Base-by-base conservation (phyloP, 2,329 filamentous ascomycete genomes). In the Huntiella moniliformis region DNA sequence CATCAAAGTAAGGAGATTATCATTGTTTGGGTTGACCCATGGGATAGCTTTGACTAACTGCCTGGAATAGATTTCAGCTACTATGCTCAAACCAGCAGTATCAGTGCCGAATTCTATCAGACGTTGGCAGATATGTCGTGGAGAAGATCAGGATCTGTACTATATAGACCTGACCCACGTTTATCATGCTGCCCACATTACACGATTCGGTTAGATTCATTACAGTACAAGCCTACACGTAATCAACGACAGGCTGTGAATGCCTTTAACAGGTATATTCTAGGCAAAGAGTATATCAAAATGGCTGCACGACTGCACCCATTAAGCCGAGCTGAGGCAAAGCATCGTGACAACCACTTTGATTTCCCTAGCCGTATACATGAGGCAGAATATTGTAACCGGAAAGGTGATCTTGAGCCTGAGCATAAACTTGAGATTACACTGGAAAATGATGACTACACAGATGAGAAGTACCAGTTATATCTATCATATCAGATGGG, bases 121-220 rank as follows among this genome's bases (percentile, higher is more conserved):
- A 63, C 58, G 38, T 66, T 91, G 34, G 63, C 88, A 38, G 74
- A 86, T 59, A 73, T 80, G 52, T 82, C 78, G 51, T 91, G 82
- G 82, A 78, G 83, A 59, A 71, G 82, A 51, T 86, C 77, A 34
- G 77, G 73, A 12, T 74, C 64, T 22, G 65, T 85, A 6, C 65
- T 91, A 42, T 91, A 91, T 61, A 76, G 83, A 50, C 82, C 83
- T 11, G 80, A 91, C 59, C 77, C 84, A 55, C 71, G 71, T 49
- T 69, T 77, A 47, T 82, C 85, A 51, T 98, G 91, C 56, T 98
- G 91, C 60, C 86, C 87, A 38, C 86, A 95, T 57, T 96, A 88
- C 59, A 86, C 82, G 1, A 77, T 91, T 45, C 75, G 82, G 40
- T 66, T 87, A 15, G 79, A 84, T 54, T 74, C 75, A 17, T 59